A percentile compares a stretch with the other conserved stretches of the same genome.
phyloP scores from a whole-genome alignment of 2,329 filamentous ascomycete genomes.

The Phyllosticta citriasiana region DNA sequence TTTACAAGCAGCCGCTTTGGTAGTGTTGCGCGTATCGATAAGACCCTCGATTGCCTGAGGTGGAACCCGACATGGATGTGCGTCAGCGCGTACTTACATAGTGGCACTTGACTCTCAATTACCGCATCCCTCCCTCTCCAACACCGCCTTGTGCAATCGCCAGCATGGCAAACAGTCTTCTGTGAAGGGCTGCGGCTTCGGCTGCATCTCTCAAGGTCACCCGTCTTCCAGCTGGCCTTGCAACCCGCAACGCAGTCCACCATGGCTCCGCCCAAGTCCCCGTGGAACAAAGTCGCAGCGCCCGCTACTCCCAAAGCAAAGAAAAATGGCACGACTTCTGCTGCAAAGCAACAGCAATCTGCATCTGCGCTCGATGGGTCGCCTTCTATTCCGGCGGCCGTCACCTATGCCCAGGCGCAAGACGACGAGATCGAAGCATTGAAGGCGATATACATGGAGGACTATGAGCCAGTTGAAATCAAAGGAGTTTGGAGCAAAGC shows the following conservation, averaged over 20 bases:
- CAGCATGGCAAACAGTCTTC: constrained; percentile 22
- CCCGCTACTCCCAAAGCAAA: constrained; percentile 22
- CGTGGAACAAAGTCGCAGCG: constrained; percentile 29
- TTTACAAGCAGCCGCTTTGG: neutral
- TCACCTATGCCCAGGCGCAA: constrained; percentile 74
- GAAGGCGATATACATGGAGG: constrained; percentile 79
- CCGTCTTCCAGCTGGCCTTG: constrained; percentile 19
- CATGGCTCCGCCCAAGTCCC: constrained; percentile 39
- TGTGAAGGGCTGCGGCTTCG: constrained; percentile 38
- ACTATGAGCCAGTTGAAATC: constrained; percentile 66
- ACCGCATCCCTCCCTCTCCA: neutral
- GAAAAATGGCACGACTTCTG: constrained; percentile 15
- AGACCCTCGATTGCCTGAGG: neutral
- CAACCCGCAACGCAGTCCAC: constrained; percentile 27
- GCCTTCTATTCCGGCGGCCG: constrained; percentile 23
- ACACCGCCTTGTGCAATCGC: neutral
- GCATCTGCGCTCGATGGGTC: neutral
- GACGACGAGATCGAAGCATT: constrained; percentile 79
- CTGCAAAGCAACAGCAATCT: constrained; percentile 19
- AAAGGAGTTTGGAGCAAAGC: constrained; percentile 82
- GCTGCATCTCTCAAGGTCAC: constrained; percentile 33
- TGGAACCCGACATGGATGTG: neutral
- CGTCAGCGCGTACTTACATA: neutral
- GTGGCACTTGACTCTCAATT: neutral
- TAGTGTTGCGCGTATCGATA: constrained; percentile 8